A percentile compares a stretch with the other conserved stretches of the same genome.
Evolutionary conservation across 140 eudicot genomes (phyloP).

Genomic region (Flaveria floridana): DNA sequence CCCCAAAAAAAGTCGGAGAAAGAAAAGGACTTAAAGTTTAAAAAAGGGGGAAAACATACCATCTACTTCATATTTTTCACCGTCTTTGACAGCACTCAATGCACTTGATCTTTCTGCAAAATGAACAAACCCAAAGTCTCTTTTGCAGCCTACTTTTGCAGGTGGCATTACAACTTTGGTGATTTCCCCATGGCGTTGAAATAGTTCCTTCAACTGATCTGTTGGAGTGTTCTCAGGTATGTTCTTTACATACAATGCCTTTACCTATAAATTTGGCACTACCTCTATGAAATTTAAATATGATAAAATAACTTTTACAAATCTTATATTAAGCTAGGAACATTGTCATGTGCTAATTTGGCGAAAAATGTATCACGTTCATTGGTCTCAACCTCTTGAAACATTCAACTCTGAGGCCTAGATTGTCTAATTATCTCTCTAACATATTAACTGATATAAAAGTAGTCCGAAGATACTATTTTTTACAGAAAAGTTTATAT

Average conservation of each 20-base stretch:
- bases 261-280: conserved; percentile 50
- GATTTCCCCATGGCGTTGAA: conserved; percentile 92
- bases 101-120: conserved; percentile 98
- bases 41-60: conserved; percentile 42
- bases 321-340: background rate
- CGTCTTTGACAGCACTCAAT: conserved; percentile 73
- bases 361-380: background rate
- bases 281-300: conserved; percentile 7
- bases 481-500: background rate
- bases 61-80: conserved; percentile 78
- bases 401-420: background rate
- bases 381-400: background rate
- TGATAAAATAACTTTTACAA: background rate
- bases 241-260: conserved; percentile 93
- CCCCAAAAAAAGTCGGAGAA: too few species aligned
- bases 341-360: conserved; percentile 1
- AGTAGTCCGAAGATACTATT: background rate
- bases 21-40: background rate
- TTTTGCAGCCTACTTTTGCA: conserved; percentile 79
- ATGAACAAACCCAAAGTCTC: conserved; percentile 92
- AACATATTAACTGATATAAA: background rate
- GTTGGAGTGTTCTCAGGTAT: conserved; percentile 87
- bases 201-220: conserved; percentile 79
- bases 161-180: conserved; percentile 94
- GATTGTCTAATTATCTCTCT: background rate